Conservation (phyloP, 2,329 filamentous ascomycete species). For the Cercospora sp. region DNA sequence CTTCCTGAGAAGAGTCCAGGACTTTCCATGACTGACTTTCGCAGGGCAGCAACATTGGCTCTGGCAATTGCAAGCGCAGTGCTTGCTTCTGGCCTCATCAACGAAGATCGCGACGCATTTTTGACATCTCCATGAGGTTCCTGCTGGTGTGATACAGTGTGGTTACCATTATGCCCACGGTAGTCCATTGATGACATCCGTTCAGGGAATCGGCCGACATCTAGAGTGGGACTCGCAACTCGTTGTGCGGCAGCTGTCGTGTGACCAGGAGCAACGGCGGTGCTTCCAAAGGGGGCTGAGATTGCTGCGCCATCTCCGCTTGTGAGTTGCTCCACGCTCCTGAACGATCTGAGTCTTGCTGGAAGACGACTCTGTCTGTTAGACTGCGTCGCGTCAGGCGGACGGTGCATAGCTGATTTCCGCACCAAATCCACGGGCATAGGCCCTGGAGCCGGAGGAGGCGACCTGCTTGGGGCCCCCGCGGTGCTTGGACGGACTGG, state of each 20-base stretch:
- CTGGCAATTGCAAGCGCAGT: constrained; percentile 24
- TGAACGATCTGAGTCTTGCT: not conserved
- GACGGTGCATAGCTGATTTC: not conserved
- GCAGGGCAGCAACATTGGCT: constrained; percentile 28
- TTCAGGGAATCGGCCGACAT: not conserved
- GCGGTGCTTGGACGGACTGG: constrained; percentile 8
- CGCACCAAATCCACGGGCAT: not conserved
- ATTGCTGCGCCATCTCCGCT: not conserved
- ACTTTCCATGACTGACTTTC: constrained; percentile 7
- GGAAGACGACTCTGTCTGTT: not conserved
- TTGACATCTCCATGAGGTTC: not conserved
- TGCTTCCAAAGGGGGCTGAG: not conserved
- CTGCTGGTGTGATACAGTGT: not conserved
- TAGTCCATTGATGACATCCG: not conserved
- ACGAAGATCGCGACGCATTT: not conserved
- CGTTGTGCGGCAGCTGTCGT: not conserved
- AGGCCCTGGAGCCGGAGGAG: not conserved
- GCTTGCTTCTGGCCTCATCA: constrained; percentile 1
- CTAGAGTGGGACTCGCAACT: not conserved
- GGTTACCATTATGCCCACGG: not conserved
- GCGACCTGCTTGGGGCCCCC: not conserved
- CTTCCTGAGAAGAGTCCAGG: not conserved
- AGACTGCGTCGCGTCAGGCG: not conserved
- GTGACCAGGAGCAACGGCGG: not conserved
- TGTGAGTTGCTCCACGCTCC: not conserved